Conservation (phyloP, 192 early-diverging fungal species). For the Linnemannia exigua region DNA sequence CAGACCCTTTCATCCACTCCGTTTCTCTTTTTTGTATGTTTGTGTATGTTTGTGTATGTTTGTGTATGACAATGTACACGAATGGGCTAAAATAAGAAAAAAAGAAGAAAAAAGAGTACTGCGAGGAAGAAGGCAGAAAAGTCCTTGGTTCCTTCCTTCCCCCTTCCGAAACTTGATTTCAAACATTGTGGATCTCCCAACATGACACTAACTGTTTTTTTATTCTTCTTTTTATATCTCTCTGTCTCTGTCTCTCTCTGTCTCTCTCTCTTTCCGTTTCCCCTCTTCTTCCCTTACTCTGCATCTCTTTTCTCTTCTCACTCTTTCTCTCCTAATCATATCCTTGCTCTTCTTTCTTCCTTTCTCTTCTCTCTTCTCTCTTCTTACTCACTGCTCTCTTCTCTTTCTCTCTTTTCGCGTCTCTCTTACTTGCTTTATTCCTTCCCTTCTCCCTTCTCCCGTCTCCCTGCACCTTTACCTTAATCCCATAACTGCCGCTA, state of each 20-base stretch:
- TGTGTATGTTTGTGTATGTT: neutral
- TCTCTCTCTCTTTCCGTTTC: conserved; percentile 20
- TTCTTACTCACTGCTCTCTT: neutral
- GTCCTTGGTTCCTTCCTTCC: too few relatives aligned
- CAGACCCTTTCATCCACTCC: neutral
- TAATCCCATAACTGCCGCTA: neutral
- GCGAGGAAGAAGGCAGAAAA: too few relatives aligned
- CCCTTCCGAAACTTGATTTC: neutral
- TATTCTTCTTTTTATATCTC: neutral
- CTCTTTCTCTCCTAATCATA: neutral
- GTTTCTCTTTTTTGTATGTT: too few relatives aligned
- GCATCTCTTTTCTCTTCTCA: neutral
- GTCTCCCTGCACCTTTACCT: neutral
- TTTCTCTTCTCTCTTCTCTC: neutral
- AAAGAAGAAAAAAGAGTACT: neutral
- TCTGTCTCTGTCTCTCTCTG: conserved; percentile 21
- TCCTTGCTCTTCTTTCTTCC: neutral
- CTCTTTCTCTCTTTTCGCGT: too few relatives aligned
- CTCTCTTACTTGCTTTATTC: too few relatives aligned
- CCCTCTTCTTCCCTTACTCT: neutral
- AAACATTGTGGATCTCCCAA: neutral
- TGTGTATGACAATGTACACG: too few relatives aligned
- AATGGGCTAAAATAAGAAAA: conserved; percentile 8
- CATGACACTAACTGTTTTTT: neutral
- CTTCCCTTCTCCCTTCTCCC: neutral